Conservation (phyloP, 2,329 filamentous ascomycete species). For the Hymenoscyphus linearis region DNA sequence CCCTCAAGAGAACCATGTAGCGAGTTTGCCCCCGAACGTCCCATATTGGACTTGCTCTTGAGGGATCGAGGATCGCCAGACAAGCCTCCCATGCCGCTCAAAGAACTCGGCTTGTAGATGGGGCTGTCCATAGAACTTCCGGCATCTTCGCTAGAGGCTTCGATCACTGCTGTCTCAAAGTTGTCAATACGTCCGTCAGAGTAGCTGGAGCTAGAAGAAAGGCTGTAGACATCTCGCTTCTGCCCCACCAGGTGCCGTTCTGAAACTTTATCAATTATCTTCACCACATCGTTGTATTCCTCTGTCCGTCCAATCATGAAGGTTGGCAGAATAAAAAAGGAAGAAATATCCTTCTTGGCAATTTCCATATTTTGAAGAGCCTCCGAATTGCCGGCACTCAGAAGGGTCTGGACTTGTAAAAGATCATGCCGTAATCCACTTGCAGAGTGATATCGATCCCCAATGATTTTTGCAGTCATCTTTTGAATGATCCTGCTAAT, state of each 20-base stretch:
- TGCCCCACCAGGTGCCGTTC: slow-evolving; percentile 52
- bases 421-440: slow-evolving; percentile 83
- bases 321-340: slow-evolving; percentile 82
- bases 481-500: slow-evolving; percentile 81
- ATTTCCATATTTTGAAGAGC: slow-evolving; percentile 70
- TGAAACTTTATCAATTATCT: slow-evolving; percentile 71
- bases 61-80: slow-evolving; percentile 12
- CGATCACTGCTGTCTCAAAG: slow-evolving; percentile 35
- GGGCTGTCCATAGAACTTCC: slow-evolving; percentile 42
- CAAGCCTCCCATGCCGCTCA: slow-evolving; percentile 7
- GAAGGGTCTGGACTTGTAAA: slow-evolving; percentile 63
- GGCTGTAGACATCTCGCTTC: slow-evolving; percentile 39
- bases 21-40: neutral
- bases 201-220: slow-evolving; percentile 50
- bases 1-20: neutral
- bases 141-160: slow-evolving; percentile 52
- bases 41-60: slow-evolving; percentile 8
- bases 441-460: slow-evolving; percentile 83
- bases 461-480: slow-evolving; percentile 84
- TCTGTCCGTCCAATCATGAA: slow-evolving; percentile 73
- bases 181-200: slow-evolving; percentile 36
- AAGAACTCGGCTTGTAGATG: slow-evolving; percentile 28
- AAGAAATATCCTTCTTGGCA: slow-evolving; percentile 81
- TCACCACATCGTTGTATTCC: slow-evolving; percentile 65
- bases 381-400: slow-evolving; percentile 68